Evolutionary conservation across 208 protist species (phyloP), one percentile per base, ranked within the genome.

Genomic region (Crithidia brevicula): DNA sequence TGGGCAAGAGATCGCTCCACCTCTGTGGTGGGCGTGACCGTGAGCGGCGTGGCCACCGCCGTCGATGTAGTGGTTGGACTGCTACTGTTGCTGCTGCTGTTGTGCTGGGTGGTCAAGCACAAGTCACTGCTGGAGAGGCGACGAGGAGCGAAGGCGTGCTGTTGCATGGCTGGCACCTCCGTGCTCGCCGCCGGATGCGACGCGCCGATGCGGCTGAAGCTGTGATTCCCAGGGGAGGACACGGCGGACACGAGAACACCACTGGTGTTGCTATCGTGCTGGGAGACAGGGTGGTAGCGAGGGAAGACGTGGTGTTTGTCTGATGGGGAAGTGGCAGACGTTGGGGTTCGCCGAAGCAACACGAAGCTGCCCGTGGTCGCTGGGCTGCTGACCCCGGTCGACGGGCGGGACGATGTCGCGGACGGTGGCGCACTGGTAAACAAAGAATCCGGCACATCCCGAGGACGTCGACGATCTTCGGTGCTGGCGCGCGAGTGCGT

Each of bases 21-120:
- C 59, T 74, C 60, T 13, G 69, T 69, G 16, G 61, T 68, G 0
- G 51, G 69, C 20, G 69, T 67, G 13, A 57, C 65, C 3, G 50
- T 1, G 2, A 28, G 65, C 4, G 65, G 53, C 4, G 63, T 42
- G 7, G 22, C 15, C 15, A 5, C 4, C 36, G 36, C 28, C 22
- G 46, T 28, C n/a, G 46, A 13, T 23, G 46, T 28, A 4, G 46
- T 51, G 6, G 46, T 9, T n/a, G n/a, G 13, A 49, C 43, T 49
- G 43, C 43, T 54, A 13, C 49, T 34, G 52, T 16, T 57, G 52
- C 28, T 23, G 7, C 27, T 5, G 27, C 27, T 34, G 36, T 13
- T 40, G 10, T 7, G 36, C 36, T 40, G 10, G 10, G 36, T 40
- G 10, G 15, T 7, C 36, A 13, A 16, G n/a, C n/a, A n/a, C 22